Percentiles rank a stretch among this genome's conserved stretches.
These are phyloP conservation scores for Alternaria consortialis DNA, from an alignment of 2,329 filamentous ascomycete genomes.

Conservation along the genomic window DNA sequence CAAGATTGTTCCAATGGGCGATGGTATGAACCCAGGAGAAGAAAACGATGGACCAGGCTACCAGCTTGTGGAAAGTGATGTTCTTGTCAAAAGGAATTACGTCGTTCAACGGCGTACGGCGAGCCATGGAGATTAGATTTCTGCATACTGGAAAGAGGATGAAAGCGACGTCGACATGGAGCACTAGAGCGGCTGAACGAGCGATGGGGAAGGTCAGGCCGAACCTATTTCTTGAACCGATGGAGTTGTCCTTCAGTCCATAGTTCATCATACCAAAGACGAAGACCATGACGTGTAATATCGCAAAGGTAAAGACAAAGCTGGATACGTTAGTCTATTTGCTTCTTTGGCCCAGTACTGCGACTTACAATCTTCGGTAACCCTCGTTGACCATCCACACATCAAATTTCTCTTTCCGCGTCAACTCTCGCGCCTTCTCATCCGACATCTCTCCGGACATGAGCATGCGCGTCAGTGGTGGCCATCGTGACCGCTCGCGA, in stretches of 20 bases:
- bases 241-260: conserved; percentile 76
- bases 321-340: conserved; percentile 56
- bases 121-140: conserved; percentile 81
- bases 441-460: conserved; percentile 83
- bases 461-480: conserved; percentile 81
- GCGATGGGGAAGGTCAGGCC: conserved; percentile 81
- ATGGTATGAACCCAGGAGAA: conserved; percentile 88
- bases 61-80: conserved; percentile 86
- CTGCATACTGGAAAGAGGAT: conserved; percentile 84
- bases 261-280: conserved; percentile 83
- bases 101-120: conserved; percentile 83
- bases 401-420: conserved; percentile 76
- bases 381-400: conserved; percentile 92
- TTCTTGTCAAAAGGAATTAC: conserved; percentile 91
- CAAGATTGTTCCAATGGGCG: conserved; percentile 88
- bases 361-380: conserved; percentile 76
- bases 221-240: conserved; percentile 71
- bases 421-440: conserved; percentile 74
- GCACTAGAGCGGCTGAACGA: conserved; percentile 75
- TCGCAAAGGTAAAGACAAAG: conserved; percentile 78
- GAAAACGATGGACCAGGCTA: conserved; percentile 88
- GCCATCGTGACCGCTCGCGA: conserved; percentile 79
- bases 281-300: conserved; percentile 79
- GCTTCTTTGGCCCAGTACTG: background rate
- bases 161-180: conserved; percentile 83